These are phyloP conservation scores for Sphagnum fallax DNA, from an alignment of 228 moss, liverwort and hornwort species.

Conservation along the genomic window DNA sequence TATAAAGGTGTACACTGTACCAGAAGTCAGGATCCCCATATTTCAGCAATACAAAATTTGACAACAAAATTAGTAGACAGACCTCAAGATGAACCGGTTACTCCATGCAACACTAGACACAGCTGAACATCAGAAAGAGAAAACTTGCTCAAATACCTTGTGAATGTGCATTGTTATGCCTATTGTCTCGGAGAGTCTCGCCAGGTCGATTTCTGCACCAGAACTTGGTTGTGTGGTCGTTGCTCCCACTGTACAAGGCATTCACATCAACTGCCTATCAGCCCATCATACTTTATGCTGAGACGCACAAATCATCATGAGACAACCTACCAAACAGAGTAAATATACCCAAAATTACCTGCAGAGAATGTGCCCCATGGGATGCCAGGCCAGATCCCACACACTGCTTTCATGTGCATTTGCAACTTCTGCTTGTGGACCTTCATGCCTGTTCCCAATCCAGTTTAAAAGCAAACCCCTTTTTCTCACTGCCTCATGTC, in stretches of 20 bases:
- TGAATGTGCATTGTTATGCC: conserved; percentile 69
- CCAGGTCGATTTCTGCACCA: conserved; percentile 99
- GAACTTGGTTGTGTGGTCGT: conserved; percentile 99
- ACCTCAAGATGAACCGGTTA: too few species aligned
- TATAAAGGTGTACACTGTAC: background rate
- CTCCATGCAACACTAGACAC: too few species aligned
- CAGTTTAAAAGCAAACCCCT: background rate
- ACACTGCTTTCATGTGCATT: conserved; percentile 98
- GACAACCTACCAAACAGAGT: too few species aligned
- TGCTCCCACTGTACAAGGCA: conserved; percentile 67
- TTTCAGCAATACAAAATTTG: too few species aligned
- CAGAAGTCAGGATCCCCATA: too few species aligned
- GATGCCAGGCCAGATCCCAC: conserved; percentile 99
- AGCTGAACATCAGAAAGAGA: too few species aligned
- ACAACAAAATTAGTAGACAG: too few species aligned
- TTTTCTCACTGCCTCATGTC: too few species aligned
- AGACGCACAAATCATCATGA: too few species aligned
- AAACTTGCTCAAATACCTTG: conserved; percentile 42
- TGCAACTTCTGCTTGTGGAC: conserved; percentile 95
- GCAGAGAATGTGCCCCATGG: conserved; percentile 97
- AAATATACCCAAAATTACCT: conserved; percentile 29
- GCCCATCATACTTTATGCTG: too few species aligned
- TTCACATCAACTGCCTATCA: background rate
- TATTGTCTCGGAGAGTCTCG: conserved; percentile 81
- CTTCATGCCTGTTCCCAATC: conserved; percentile 55